Percentiles rank a stretch among this genome's conserved stretches.
Evolutionary conservation across 495 filamentous ascomycete genomes (phyloP).

Genomic region (Talaromyces proteolyticus): DNA sequence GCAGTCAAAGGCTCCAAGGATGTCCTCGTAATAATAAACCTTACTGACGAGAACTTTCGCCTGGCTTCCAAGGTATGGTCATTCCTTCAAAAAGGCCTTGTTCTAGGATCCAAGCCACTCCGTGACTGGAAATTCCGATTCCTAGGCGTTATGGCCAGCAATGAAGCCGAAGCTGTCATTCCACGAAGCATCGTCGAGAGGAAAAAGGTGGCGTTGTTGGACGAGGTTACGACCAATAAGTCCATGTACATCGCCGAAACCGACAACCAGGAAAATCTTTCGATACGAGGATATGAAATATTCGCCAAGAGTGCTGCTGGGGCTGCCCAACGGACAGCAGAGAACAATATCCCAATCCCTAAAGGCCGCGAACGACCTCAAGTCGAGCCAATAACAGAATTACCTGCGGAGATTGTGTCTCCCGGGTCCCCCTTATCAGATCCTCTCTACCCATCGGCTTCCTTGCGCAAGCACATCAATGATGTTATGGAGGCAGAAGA

Average conservation of each 20-base stretch:
- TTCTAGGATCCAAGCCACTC: slow-evolving; percentile 51
- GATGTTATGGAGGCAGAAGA: too few species aligned
- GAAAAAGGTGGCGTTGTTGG: slow-evolving; percentile 44
- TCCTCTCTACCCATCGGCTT: background rate
- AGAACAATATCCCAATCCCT: slow-evolving; percentile 30
- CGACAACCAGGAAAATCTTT: slow-evolving; percentile 9
- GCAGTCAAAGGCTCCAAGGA: slow-evolving; percentile 52
- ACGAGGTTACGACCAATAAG: slow-evolving; percentile 47
- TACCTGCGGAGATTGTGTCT: slow-evolving; percentile 1
- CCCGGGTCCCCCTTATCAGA: background rate
- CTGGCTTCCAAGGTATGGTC: slow-evolving; percentile 22
- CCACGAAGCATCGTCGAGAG: slow-evolving; percentile 50
- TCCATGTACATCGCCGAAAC: slow-evolving; percentile 40
- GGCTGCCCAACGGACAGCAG: slow-evolving; percentile 26
- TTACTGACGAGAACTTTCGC: slow-evolving; percentile 18
- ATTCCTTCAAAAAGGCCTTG: slow-evolving; percentile 26
- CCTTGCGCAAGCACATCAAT: background rate
- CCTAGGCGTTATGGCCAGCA: slow-evolving; percentile 52
- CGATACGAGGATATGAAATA: slow-evolving; percentile 22
- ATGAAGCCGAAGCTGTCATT: slow-evolving; percentile 39
- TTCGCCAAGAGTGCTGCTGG: slow-evolving; percentile 23
- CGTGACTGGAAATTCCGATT: slow-evolving; percentile 56
- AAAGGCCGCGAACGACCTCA: slow-evolving; percentile 22
- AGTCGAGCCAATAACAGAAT: slow-evolving; percentile 2
- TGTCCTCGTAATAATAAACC: slow-evolving; percentile 60